Evolutionary conservation across 768 basidiomycete genomes (phyloP), one percentile per base, ranked within the genome.

Genomic region (Auricularia auricula-judae): DNA sequence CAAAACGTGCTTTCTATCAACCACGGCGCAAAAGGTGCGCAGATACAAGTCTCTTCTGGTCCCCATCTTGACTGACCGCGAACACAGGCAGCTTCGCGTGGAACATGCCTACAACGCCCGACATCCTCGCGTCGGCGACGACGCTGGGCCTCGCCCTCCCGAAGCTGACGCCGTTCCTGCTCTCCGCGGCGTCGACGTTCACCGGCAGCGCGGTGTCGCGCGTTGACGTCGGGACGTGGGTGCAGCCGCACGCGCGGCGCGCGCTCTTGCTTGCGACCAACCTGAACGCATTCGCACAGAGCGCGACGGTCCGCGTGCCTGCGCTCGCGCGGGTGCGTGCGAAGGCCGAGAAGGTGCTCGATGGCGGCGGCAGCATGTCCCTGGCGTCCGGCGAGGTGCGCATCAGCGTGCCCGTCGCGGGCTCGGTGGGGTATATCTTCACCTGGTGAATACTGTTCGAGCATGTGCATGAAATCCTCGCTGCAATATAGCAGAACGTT

Each of bases 1-100:
- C 77, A 88, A 74, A 81, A 79, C 67, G 78, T 87, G 39, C 71
- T 90, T 18, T 84, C 81, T 1, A 84, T 90, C 71, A 89, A 87
- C 66, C 87, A 89, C 63, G 87, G 89, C 4, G 86, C 77, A 1
- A 51, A 51, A 21, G 47, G 47, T 51, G 47, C 47, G 47, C 18
- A 21, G 43, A 44, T 18, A 4, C 47, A 3, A 5, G 21, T 0
- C 14, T 44, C 43, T 11, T 10, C 0, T 18, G 3, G 43, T 11
- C 43, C 43, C 43, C 43, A 18, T 11, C 43, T 44, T 10, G 18
- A 44, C 43, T 18, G 10, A 11, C 43, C 1, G 43, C 11, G 43
- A 44, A 11, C 18, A 44, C 47, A 51, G 47, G 47, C 16, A 51
- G 47, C 47, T 51, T 51, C 18, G 47, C 47, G 21, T 51, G 47